Conservation (phyloP, 164 flowering plant genomes). For the Saururus chinensis region DNA sequence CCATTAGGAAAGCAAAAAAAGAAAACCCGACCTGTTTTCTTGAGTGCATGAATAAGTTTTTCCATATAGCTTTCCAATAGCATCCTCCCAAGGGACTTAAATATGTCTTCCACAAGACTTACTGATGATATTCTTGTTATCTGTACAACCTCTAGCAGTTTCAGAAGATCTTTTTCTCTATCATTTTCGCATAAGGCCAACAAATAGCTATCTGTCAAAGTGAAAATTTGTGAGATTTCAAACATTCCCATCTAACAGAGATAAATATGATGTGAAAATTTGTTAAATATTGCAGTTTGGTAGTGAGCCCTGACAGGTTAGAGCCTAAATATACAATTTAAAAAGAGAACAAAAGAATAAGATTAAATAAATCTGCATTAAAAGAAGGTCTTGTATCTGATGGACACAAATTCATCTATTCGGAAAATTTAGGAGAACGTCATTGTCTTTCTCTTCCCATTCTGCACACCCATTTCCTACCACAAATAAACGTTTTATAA, state of each 20-base stretch:
- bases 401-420: too few species aligned
- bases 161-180: constrained; percentile 38
- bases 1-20: background rate
- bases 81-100: constrained; percentile 59
- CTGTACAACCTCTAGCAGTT: constrained; percentile 48
- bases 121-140: constrained; percentile 44
- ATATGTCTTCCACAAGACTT: constrained; percentile 27
- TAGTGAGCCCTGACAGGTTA: background rate
- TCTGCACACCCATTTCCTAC: too few species aligned
- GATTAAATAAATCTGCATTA: too few species aligned
- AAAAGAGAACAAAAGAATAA: too few species aligned
- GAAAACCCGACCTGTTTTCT: constrained; percentile 34
- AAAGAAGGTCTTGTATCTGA: too few species aligned
- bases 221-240: background rate
- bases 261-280: too few species aligned
- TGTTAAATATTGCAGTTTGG: background rate
- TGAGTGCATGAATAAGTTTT: constrained; percentile 39
- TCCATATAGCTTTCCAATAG: constrained; percentile 36
- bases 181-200: constrained; percentile 65
- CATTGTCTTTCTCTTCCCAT: too few species aligned
- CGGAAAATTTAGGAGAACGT: too few species aligned
- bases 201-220: constrained; percentile 56
- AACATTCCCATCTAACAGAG: background rate
- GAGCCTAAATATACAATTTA: too few species aligned
- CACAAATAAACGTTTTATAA: too few species aligned